Evolutionary conservation across 306 rosid genomes (phyloP).

Genomic region (Trifolium pratense): DNA sequence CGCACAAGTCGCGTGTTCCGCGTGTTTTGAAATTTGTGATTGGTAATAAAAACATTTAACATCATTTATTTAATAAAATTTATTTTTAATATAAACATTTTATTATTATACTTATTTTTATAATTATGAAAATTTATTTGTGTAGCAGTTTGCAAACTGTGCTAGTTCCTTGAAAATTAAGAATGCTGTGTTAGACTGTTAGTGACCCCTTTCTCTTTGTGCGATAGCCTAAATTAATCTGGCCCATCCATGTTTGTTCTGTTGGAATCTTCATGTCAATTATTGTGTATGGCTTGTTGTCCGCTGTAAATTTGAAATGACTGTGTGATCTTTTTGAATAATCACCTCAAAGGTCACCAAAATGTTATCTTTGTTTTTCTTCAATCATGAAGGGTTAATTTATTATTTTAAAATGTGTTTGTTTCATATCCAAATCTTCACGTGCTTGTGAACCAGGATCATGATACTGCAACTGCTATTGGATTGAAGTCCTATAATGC

Average conservation of each 20-base stretch:
- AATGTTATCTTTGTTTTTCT: slow-evolving; percentile 25
- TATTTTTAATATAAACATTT: too few species aligned
- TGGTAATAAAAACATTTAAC: too few species aligned
- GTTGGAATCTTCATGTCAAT: slow-evolving; percentile 17
- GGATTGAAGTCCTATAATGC: slow-evolving; percentile 90
- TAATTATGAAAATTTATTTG: too few species aligned
- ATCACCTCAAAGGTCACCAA: slow-evolving; percentile 24
- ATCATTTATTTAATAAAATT: too few species aligned
- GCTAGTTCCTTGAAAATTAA: slow-evolving; percentile 28
- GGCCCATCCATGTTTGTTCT: slow-evolving; percentile 24
- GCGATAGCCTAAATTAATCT: slow-evolving; percentile 24
- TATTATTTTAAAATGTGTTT: slow-evolving; percentile 36
- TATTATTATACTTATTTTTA: too few species aligned
- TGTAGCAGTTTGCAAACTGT: slow-evolving; percentile 6
- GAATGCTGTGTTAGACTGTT: slow-evolving; percentile 11
- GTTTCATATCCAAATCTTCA: slow-evolving; percentile 40
- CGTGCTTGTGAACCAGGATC: slow-evolving; percentile 62
- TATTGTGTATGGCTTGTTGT: slow-evolving; percentile 15
- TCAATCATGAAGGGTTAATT: slow-evolving; percentile 1
- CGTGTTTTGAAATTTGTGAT: too few species aligned
- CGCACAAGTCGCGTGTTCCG: too few species aligned
- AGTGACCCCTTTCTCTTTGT: slow-evolving; percentile 4
- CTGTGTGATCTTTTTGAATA: slow-evolving; percentile 32
- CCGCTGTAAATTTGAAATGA: slow-evolving; percentile 9
- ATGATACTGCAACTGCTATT: slow-evolving; percentile 71